Conservation (phyloP, 371 early-diverging fungal genomes). For the Lichtheimia hyalospora region DNA sequence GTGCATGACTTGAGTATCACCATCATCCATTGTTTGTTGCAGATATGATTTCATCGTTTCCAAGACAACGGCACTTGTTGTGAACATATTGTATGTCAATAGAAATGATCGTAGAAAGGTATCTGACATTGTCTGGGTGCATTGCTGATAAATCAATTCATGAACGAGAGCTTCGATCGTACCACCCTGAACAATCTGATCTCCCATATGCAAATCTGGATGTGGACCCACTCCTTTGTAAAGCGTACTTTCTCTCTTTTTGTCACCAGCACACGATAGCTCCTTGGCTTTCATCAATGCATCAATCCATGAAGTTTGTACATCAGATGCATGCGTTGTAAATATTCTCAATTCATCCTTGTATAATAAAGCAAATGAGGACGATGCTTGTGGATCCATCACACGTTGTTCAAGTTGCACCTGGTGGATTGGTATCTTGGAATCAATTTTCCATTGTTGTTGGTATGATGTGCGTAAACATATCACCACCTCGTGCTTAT, state of each 20-base stretch:
- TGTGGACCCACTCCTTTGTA: neutral
- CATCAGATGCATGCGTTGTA: neutral
- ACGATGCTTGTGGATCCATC: neutral
- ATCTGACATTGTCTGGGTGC: neutral
- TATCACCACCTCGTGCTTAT: constrained; percentile 12
- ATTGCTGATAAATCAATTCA: constrained; percentile 58
- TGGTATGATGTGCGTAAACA: neutral
- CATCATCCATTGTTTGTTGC: neutral
- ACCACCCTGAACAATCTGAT: constrained; percentile 46
- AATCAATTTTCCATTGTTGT: constrained; percentile 7
- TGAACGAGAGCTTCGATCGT: constrained; percentile 66
- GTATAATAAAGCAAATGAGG: neutral
- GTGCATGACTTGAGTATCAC: neutral
- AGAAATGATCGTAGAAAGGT: constrained; percentile 50
- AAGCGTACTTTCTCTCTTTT: neutral
- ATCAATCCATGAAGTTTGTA: constrained; percentile 7
- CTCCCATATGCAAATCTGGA: constrained; percentile 12
- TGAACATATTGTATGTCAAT: constrained; percentile 59
- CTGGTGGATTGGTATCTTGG: constrained; percentile 10
- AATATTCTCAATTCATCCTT: constrained; percentile 4
- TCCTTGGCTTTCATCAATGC: constrained; percentile 3
- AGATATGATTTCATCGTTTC: constrained; percentile 51
- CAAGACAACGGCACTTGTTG: constrained; percentile 48
- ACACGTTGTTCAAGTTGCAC: constrained; percentile 7
- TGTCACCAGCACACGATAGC: too few relatives aligned